phyloP scores from a whole-genome alignment of 176 grass and related monocot species.

The Rhynchospora tenuis region DNA sequence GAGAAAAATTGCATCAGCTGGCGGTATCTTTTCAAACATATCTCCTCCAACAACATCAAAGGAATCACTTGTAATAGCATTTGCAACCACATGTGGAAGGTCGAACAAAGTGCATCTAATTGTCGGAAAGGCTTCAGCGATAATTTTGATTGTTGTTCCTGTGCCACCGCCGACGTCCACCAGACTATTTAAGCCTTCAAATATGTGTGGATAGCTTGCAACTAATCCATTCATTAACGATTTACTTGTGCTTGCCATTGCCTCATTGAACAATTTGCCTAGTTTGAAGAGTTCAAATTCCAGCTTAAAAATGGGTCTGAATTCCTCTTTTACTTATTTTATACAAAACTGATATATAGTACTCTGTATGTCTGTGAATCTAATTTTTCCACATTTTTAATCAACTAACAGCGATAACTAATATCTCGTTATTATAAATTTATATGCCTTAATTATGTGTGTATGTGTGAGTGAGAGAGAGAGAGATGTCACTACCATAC shows the following conservation, averaged over 20 bases:
- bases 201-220: neutral
- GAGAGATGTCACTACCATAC: neutral
- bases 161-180: neutral
- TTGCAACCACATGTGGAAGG: conserved; percentile 22
- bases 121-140: conserved; percentile 28
- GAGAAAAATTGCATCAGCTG: conserved; percentile 11
- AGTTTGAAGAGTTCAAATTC: neutral
- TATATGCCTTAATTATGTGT: no score
- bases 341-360: no score
- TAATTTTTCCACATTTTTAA: no score
- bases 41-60: conserved; percentile 31
- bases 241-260: neutral
- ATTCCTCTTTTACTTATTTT: no score
- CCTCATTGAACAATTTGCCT: neutral
- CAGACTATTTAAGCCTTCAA: neutral
- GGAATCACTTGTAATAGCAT: neutral
- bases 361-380: no score
- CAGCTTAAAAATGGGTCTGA: no score
- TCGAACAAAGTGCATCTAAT: conserved; percentile 36
- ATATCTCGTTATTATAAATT: no score
- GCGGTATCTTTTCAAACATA: neutral
- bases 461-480: no score
- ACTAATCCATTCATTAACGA: neutral
- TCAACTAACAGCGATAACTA: no score
- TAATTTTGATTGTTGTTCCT: conserved; percentile 15